Conservation (phyloP, 331 rosid species). For the Pyracantha coccinea region DNA sequence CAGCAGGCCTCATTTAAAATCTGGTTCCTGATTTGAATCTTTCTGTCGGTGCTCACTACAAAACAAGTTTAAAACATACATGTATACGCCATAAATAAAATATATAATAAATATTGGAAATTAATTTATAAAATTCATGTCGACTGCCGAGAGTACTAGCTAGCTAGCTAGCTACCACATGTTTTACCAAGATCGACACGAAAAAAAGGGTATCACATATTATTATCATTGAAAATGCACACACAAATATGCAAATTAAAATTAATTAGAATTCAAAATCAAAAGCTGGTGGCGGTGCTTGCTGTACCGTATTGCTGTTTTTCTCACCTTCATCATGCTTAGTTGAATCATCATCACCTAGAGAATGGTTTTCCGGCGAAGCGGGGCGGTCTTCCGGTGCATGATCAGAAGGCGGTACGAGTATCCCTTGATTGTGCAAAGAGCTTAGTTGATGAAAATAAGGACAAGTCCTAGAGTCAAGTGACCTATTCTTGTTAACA, state of each 20-base stretch:
- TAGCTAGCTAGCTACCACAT: constrained; percentile 9
- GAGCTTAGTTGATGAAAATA: constrained; percentile 58
- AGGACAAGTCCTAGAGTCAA: constrained; percentile 88
- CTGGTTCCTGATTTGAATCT: constrained; percentile 11
- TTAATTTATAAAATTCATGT: not conserved
- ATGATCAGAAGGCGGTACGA: constrained; percentile 17
- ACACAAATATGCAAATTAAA: constrained; percentile 22
- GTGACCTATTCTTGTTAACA: constrained; percentile 63
- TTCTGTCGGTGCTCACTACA: constrained; percentile 32
- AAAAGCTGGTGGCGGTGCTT: constrained; percentile 36
- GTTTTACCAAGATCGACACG: constrained; percentile 7
- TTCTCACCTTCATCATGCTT: constrained; percentile 34
- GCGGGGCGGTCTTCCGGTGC: constrained; percentile 15
- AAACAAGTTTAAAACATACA: constrained; percentile 4
- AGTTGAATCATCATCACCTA: constrained; percentile 2
- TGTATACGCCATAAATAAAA: not conserved
- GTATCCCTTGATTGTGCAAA: constrained; percentile 54
- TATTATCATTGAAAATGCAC: constrained; percentile 16
- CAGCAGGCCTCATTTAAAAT: constrained; percentile 1
- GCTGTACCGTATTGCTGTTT: constrained; percentile 16
- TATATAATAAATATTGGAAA: not conserved
- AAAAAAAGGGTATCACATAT: constrained; percentile 13
- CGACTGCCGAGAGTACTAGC: constrained; percentile 8
- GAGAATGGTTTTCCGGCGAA: not conserved
- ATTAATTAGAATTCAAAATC: constrained; percentile 51